Base-by-base conservation (phyloP, 345 rosid genomes). In the Boechera divaricarpa region DNA sequence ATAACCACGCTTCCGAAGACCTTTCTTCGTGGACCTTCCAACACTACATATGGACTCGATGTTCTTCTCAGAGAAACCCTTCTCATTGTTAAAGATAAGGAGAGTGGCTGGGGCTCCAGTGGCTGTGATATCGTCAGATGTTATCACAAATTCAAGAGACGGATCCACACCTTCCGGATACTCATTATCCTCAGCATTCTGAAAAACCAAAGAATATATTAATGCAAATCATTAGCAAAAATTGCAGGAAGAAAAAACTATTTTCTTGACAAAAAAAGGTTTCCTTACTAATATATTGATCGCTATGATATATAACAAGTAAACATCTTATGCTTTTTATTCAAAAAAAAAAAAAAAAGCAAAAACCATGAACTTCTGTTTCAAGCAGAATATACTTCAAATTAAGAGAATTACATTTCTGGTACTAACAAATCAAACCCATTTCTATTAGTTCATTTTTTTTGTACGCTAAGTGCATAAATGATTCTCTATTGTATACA, bases 141-240 rank as follows among this genome's bases (percentile, higher is more conserved):
- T 91, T 10, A 91, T 67, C 2, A 91, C 85, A 80, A 87, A 89
- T 77, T 91, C 90, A 0, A 91, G 91, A 0, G 94, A 88, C 10
- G 97, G 97, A 76, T 87, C 86, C 21, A 86, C 87, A 5, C 77
- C 89, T 63, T 79, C 85, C 4, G 55, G 71, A 24, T 91, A 91
- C 77, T 86, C 94, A 13, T 91, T 91, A 53, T 91, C 97, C 49
- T 91, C 94, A 0, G 97, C 92, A 55, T 91, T 91, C 92, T 91
- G 81, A 8, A 26, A 81, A 28, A 1, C 5, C 35, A 36, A 63
- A 59, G 51, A 5, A 24, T 6, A 8, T 35, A 7, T 13, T 8
- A 35, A 51, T 16, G 5, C 21, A 3, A 5, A 41, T 5, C 18
- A 42, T 33, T 33, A 48, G n/a, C 41, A 48, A 47, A 7, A 26